phyloP scores from a whole-genome alignment of 2,329 filamentous ascomycete species.

The Talaromyces sp. region DNA sequence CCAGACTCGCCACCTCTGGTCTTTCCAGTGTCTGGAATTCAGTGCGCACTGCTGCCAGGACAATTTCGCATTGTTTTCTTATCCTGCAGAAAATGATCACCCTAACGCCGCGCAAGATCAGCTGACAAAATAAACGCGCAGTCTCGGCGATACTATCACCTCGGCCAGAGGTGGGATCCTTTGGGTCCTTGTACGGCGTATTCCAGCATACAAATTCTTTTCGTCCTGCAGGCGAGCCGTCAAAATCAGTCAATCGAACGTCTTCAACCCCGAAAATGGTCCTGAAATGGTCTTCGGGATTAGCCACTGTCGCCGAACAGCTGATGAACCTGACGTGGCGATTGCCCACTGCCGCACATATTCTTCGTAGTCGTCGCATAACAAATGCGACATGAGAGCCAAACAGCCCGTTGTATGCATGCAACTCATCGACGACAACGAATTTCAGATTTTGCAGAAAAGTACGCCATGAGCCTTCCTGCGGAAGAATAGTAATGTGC shows the following conservation, averaged over 20 bases:
- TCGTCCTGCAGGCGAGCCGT: conserved; percentile 85
- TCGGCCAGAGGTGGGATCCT: conserved; percentile 79
- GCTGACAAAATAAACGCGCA: conserved; percentile 84
- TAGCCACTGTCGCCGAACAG: conserved; percentile 93
- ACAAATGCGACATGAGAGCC: conserved; percentile 92
- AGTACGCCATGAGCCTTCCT: conserved; percentile 82
- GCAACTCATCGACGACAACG: conserved; percentile 87
- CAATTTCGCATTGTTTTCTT: conserved; percentile 79
- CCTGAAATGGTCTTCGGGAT: conserved; percentile 86
- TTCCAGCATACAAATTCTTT: conserved; percentile 99
- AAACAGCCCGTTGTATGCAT: conserved; percentile 94
- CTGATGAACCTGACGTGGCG: conserved; percentile 82
- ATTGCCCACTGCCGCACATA: conserved; percentile 90
- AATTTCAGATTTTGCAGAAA: conserved; percentile 88
- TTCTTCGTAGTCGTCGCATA: conserved; percentile 80
- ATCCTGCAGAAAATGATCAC: conserved; percentile 92
- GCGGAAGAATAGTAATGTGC: conserved; percentile 86
- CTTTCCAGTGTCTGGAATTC: conserved; percentile 72
- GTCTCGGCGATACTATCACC: conserved; percentile 79
- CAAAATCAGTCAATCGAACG: conserved; percentile 78
- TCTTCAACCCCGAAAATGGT: conserved; percentile 87
- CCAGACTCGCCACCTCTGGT: conserved; percentile 68
- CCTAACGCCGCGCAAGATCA: conserved; percentile 81
- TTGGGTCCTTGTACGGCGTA: conserved; percentile 86
- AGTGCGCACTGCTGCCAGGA: conserved; percentile 73